Conservation (phyloP, 352 stramenopile genomes). For the Saprolegnia diclina region DNA sequence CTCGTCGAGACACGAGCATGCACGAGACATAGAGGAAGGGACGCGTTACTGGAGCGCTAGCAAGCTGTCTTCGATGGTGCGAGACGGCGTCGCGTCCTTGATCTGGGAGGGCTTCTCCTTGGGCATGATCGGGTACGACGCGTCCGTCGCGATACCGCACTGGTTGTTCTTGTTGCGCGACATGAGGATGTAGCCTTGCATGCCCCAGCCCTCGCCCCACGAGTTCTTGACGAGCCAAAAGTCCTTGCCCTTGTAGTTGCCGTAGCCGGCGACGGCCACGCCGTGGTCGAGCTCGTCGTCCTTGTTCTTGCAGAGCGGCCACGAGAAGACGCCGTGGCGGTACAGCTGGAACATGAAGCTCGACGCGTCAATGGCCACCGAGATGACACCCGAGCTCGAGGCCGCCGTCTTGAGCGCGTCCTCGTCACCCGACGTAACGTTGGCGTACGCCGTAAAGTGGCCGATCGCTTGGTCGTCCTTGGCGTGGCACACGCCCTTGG, state of each 20-base stretch:
- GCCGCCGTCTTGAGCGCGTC: slow-evolving; percentile 82
- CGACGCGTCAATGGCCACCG: slow-evolving; percentile 81
- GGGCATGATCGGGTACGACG: slow-evolving; percentile 61
- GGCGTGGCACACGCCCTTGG: slow-evolving; percentile 34
- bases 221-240: slow-evolving; percentile 96
- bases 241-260: slow-evolving; percentile 75
- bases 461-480: slow-evolving; percentile 35
- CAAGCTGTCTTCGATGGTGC: neutral
- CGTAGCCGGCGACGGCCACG: slow-evolving; percentile 92
- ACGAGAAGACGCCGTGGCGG: slow-evolving; percentile 58
- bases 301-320: slow-evolving; percentile 35
- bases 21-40: neutral
- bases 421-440: slow-evolving; percentile 70
- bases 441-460: slow-evolving; percentile 53
- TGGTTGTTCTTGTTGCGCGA: slow-evolving; percentile 83
- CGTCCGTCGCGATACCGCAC: slow-evolving; percentile 89
- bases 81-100: slow-evolving; percentile 5
- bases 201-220: slow-evolving; percentile 85
- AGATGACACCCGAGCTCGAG: slow-evolving; percentile 71
- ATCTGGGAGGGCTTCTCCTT: slow-evolving; percentile 26
- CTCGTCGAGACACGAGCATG: too few relatives aligned
- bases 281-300: slow-evolving; percentile 88
- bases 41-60: neutral
- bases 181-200: slow-evolving; percentile 85
- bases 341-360: slow-evolving; percentile 81